Percentiles rank a stretch among this genome's conserved stretches.
These are phyloP conservation scores for Talaromyces trachyspermus DNA, from an alignment of 495 filamentous ascomycete genomes.

Conservation along the genomic window DNA sequence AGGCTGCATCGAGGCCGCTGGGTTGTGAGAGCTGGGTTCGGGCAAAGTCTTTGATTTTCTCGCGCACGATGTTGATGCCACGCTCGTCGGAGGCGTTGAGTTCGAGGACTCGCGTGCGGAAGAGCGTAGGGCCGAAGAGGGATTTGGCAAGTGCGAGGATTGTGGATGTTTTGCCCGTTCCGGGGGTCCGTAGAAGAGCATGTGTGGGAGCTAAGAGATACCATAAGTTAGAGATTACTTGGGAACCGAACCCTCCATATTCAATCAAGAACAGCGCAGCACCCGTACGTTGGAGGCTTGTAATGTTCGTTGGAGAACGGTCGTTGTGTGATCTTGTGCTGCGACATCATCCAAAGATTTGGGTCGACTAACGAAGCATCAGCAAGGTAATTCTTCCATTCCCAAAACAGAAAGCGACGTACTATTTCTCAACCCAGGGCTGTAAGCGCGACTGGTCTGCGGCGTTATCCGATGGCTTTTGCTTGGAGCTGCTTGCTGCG, in stretches of 20 bases:
- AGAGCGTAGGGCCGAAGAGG: conserved; percentile 91
- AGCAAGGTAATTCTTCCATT: conserved; percentile 10
- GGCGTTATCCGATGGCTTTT: conserved; percentile 47
- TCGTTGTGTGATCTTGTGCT: conserved; percentile 95
- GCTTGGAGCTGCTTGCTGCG: conserved; percentile 38
- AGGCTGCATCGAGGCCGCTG: conserved; percentile 52
- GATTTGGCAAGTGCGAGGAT: conserved; percentile 95
- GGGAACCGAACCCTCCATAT: background rate
- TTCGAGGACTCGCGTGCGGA: conserved; percentile 90
- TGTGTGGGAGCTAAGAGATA: conserved; percentile 71
- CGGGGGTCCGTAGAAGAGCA: conserved; percentile 99
- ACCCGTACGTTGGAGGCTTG: conserved; percentile 88
- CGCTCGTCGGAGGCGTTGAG: conserved; percentile 99
- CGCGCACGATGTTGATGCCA: conserved; percentile 92
- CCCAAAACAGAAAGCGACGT: conserved; percentile 30
- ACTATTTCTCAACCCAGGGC: conserved; percentile 99
- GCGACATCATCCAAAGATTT: conserved; percentile 92
- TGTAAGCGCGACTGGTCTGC: conserved; percentile 64
- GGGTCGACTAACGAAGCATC: conserved; percentile 58
- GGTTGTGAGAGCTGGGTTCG: conserved; percentile 86
- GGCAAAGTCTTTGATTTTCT: conserved; percentile 98
- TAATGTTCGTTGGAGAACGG: conserved; percentile 81
- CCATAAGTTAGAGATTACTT: background rate
- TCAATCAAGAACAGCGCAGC: background rate
- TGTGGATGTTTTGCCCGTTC: conserved; percentile 98